These are phyloP conservation scores for Naumovozyma dairenensis DNA, from an alignment of 805 yeast species.

Conservation along the genomic window DNA sequence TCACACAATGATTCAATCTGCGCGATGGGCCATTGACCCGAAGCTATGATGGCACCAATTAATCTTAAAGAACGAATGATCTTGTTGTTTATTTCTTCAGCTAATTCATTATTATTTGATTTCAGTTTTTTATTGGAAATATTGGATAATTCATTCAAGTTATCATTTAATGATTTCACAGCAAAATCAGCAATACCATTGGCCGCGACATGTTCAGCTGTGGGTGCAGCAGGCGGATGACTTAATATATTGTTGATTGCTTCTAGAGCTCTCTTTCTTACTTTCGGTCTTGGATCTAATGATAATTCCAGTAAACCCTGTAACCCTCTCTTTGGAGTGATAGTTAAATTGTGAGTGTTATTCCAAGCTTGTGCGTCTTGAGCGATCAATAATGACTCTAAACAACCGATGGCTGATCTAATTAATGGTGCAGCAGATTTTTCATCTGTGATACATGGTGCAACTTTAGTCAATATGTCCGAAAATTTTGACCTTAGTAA, in stretches of 20 bases:
- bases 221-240: constrained; percentile 66
- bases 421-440: constrained; percentile 72
- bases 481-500: constrained; percentile 66
- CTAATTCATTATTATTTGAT: constrained; percentile 27
- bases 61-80: constrained; percentile 73
- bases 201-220: constrained; percentile 72
- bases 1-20: constrained; percentile 69
- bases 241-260: constrained; percentile 58
- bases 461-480: constrained; percentile 67
- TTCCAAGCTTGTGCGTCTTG: constrained; percentile 80
- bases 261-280: constrained; percentile 89
- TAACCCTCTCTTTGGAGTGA: constrained; percentile 70
- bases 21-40: constrained; percentile 74
- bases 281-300: constrained; percentile 86
- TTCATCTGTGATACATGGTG: constrained; percentile 64
- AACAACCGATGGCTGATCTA: constrained; percentile 74
- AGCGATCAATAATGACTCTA: constrained; percentile 67
- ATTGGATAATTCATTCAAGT: constrained; percentile 33
- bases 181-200: constrained; percentile 58
- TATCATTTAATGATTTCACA: constrained; percentile 41
- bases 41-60: constrained; percentile 55
- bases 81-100: constrained; percentile 44
- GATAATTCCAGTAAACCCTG: constrained; percentile 69
- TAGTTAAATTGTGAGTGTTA: constrained; percentile 37
- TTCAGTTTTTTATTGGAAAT: constrained; percentile 28